Conservation (phyloP, 768 basidiomycete species). For the Tricholoma matsutake region DNA sequence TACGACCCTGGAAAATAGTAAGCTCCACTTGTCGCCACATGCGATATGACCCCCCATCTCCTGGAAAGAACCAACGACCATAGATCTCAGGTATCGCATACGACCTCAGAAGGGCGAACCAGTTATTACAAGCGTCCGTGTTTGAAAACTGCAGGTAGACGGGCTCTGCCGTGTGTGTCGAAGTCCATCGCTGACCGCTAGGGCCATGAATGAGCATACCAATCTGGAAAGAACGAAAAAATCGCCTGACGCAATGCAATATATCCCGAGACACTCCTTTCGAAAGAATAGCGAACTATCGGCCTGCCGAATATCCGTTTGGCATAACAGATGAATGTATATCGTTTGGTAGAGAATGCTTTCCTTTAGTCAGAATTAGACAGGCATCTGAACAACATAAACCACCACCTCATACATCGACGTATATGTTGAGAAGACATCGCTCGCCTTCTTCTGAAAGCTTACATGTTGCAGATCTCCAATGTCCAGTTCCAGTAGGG, state of each 20-base stretch:
- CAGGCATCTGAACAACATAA: neutral
- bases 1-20: conserved; percentile 69
- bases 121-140: conserved; percentile 61
- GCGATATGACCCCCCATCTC: conserved; percentile 75
- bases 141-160: conserved; percentile 73
- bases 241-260: conserved; percentile 50
- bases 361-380: conserved; percentile 46
- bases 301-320: conserved; percentile 76
- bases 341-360: conserved; percentile 71
- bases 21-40: conserved; percentile 86
- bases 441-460: conserved; percentile 64
- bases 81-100: conserved; percentile 81
- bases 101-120: conserved; percentile 78
- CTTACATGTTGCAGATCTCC: conserved; percentile 72
- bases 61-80: conserved; percentile 50
- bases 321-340: conserved; percentile 66
- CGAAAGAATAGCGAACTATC: conserved; percentile 77
- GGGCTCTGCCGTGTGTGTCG: conserved; percentile 52
- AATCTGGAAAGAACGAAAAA: neutral
- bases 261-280: conserved; percentile 73
- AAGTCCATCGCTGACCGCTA: conserved; percentile 62
- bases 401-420: conserved; percentile 51
- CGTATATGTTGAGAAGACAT: conserved; percentile 69
- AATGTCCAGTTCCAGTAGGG: conserved; percentile 52
- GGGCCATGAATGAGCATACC: neutral